phyloP scores from a whole-genome alignment of 495 filamentous ascomycete genomes.

The Xanthoparmelia taractica region DNA sequence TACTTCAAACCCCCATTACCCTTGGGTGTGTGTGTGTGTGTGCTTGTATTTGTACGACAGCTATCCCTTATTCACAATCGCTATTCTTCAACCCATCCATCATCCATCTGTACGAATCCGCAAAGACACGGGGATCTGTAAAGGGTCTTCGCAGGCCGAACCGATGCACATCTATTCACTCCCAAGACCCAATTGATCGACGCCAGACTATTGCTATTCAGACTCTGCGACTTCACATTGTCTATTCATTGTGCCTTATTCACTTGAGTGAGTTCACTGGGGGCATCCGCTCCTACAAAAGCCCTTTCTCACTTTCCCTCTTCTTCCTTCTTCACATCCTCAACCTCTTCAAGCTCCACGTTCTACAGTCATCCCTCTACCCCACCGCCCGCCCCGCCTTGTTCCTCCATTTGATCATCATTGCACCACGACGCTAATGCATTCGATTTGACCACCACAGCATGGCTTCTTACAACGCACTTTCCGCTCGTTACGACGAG shows the following conservation, averaged over 20 bases:
- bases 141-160: slow-evolving; percentile 24
- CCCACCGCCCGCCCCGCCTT: slow-evolving; percentile 11
- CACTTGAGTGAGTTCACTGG: slow-evolving; percentile 3
- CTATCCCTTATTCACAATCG: slow-evolving; percentile 3
- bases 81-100: slow-evolving; percentile 8
- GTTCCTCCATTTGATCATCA: not conserved
- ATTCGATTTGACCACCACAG: slow-evolving; percentile 19
- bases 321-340: slow-evolving; percentile 1
- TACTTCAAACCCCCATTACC: slow-evolving; percentile 2
- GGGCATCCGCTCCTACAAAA: not conserved
- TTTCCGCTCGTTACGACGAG: slow-evolving; percentile 62
- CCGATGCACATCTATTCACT: slow-evolving; percentile 19
- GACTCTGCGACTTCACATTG: slow-evolving; percentile 11
- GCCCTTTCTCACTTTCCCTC: slow-evolving; percentile 1
- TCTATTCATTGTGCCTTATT: slow-evolving; percentile 3
- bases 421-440: slow-evolving; percentile 14
- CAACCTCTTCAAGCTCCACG: slow-evolving; percentile 1
- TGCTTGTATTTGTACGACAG: slow-evolving; percentile 27
- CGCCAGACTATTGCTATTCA: slow-evolving; percentile 12
- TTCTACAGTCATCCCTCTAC: not conserved
- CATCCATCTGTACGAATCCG: slow-evolving; percentile 12
- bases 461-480: slow-evolving; percentile 61
- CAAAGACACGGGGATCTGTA: slow-evolving; percentile 15
- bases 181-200: slow-evolving; percentile 15
- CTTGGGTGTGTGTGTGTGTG: slow-evolving; percentile 15